A percentile compares a stretch with the other conserved stretches of the same genome.
phyloP scores from a whole-genome alignment of 805 yeast genomes.

The Saccharomycopsis malanga region DNA sequence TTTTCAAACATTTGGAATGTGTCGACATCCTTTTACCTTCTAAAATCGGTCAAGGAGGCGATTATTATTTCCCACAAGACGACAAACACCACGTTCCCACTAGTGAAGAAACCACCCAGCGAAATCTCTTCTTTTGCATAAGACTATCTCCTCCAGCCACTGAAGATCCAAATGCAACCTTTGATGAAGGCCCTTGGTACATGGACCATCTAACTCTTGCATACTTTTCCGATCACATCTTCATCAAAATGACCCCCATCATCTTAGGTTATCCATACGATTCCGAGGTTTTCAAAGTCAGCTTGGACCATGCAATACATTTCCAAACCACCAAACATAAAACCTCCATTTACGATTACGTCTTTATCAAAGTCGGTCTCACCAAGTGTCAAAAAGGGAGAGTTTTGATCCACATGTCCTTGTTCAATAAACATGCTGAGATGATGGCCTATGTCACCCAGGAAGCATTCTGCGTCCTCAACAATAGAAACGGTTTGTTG shows the following conservation, averaged over 20 bases:
- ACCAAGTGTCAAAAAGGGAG: constrained; percentile 6
- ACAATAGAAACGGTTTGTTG: neutral
- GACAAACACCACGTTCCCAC: neutral
- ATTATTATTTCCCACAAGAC: neutral
- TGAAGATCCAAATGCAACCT: neutral
- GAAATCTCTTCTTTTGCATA: neutral
- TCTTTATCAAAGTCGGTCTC: neutral
- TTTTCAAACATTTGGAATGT: neutral
- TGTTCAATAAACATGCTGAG: constrained; percentile 7
- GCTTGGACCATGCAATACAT: constrained; percentile 11
- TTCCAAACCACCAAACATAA: constrained; percentile 2
- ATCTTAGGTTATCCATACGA: constrained; percentile 5
- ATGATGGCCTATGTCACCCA: neutral
- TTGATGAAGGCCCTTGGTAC: neutral
- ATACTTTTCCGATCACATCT: constrained; percentile 6
- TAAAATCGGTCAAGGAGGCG: neutral
- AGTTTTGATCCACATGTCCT: neutral
- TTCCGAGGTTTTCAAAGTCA: neutral
- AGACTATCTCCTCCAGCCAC: neutral
- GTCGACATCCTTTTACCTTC: neutral
- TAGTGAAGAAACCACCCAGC: neutral
- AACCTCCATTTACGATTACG: constrained; percentile 4
- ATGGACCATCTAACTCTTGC: constrained; percentile 7
- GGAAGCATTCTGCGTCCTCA: constrained; percentile 2
- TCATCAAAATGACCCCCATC: neutral